These are phyloP conservation scores for Catenaria anguillulae DNA, from an alignment of 371 early-diverging fungal species.

Conservation along the genomic window DNA sequence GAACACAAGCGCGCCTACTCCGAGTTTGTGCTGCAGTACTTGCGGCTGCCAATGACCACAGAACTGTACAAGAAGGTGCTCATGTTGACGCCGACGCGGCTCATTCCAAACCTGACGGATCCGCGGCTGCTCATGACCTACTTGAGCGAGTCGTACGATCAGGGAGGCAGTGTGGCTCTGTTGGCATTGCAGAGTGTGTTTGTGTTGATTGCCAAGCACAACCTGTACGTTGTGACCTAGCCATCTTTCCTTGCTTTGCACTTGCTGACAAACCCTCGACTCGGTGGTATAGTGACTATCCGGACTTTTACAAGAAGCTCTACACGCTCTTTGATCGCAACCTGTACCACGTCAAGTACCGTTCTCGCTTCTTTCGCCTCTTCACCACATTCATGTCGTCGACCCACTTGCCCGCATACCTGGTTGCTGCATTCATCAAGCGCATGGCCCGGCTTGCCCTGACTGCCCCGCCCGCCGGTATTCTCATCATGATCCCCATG, in stretches of 20 bases:
- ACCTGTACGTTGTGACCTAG: slow-evolving; percentile 64
- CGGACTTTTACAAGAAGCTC: slow-evolving; percentile 86
- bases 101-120: slow-evolving; percentile 64
- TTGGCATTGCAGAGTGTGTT: slow-evolving; percentile 86
- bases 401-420: slow-evolving; percentile 64
- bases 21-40: slow-evolving; percentile 63
- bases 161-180: slow-evolving; percentile 66
- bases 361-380: slow-evolving; percentile 79
- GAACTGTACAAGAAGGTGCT: slow-evolving; percentile 64
- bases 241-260: not conserved
- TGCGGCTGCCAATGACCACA: slow-evolving; percentile 50
- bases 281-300: slow-evolving; percentile 54
- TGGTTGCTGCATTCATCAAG: slow-evolving; percentile 86
- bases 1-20: slow-evolving; percentile 43
- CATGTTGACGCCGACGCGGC: slow-evolving; percentile 59
- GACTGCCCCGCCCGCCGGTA: slow-evolving; percentile 68
- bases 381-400: slow-evolving; percentile 74
- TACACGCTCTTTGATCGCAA: slow-evolving; percentile 73
- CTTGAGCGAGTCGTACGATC: slow-evolving; percentile 68
- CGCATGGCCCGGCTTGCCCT: slow-evolving; percentile 68
- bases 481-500: slow-evolving; percentile 65
- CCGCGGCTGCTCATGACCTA: slow-evolving; percentile 77
- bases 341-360: slow-evolving; percentile 77
- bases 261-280: not conserved
- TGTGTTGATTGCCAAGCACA: slow-evolving; percentile 73